Conservation (phyloP, 768 basidiomycete species). For the Phanerodontia chrysosporium region DNA sequence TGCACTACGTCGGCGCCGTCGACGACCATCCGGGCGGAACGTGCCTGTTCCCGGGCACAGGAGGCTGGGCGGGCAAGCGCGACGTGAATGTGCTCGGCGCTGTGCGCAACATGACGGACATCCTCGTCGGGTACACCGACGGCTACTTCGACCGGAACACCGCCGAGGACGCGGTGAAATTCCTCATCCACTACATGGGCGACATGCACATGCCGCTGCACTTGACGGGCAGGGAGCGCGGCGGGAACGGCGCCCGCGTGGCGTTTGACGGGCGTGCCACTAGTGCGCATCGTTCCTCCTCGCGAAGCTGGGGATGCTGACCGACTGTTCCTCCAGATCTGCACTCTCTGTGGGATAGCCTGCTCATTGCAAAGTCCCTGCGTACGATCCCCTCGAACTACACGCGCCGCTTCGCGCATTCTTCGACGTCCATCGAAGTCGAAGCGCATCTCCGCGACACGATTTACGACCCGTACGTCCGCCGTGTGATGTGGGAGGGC, state of each 20-base stretch:
- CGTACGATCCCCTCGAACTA: constrained; percentile 76
- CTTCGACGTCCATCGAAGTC: constrained; percentile 49
- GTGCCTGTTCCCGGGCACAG: constrained; percentile 73
- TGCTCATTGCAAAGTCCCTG: constrained; percentile 79
- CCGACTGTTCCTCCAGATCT: constrained; percentile 44
- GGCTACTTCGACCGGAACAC: constrained; percentile 18
- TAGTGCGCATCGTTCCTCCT: constrained; percentile 46
- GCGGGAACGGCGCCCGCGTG: constrained; percentile 81
- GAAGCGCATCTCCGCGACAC: constrained; percentile 54
- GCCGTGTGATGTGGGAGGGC: constrained; percentile 86
- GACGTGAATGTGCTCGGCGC: constrained; percentile 71
- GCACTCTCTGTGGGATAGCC: constrained; percentile 84
- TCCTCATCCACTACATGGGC: constrained; percentile 89
- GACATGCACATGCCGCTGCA: constrained; percentile 95
- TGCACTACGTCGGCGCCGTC: constrained; percentile 73
- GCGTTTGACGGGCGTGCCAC: constrained; percentile 65
- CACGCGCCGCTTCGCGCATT: constrained; percentile 60
- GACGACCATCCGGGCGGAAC: constrained; percentile 74
- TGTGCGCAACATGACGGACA: constrained; percentile 68
- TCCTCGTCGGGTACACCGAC: constrained; percentile 49
- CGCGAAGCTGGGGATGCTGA: background rate
- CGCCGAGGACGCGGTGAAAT: constrained; percentile 82
- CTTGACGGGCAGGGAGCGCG: constrained; percentile 80
- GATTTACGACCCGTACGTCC: constrained; percentile 85
- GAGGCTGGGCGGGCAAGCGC: constrained; percentile 63